Conservation (phyloP, 306 rosid species). For the barrel medic (Medicago truncatula) region MtrunA17r5.0-ANR NC_053045.1:1648001-1648500, state of each 20-base stretch:
- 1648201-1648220: too few species aligned
- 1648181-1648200: not conserved
- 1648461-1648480: not conserved
- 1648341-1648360: conserved; percentile 79
- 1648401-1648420: conserved; percentile 53
- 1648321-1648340: conserved; percentile 78
- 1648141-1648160: not conserved
- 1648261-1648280: conserved; percentile 71
- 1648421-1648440: not conserved
- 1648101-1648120: conserved; percentile 66
- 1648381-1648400: conserved; percentile 58
- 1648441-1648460: not conserved
- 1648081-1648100: conserved; percentile 67
- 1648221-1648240: conserved; percentile 67
- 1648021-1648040: conserved; percentile 83
- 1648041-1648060: conserved; percentile 94
- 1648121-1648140: not conserved
- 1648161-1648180: not conserved
- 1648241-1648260: conserved; percentile 70
- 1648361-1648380: conserved; percentile 84
- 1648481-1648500: too few species aligned
- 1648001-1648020: conserved; percentile 88
- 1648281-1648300: conserved; percentile 68
- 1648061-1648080: conserved; percentile 94
- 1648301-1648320: conserved; percentile 58